Percentiles rank a stretch among this genome's conserved stretches.
These are phyloP conservation scores for Crassisporium funariophilum DNA, from an alignment of 768 basidiomycete species.

Conservation along the genomic window DNA sequence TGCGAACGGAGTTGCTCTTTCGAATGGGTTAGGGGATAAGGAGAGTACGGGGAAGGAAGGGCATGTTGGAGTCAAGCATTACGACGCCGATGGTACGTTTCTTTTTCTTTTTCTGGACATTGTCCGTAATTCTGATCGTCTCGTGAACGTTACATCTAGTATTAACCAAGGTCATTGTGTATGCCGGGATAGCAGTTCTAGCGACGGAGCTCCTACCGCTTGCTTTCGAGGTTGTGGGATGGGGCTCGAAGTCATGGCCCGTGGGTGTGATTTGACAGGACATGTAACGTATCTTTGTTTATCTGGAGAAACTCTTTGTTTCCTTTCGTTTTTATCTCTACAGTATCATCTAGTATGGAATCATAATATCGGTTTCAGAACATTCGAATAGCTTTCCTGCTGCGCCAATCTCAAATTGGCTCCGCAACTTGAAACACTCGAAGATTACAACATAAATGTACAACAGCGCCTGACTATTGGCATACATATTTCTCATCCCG, in stretches of 20 bases:
- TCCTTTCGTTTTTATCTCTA: too few species aligned
- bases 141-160: conserved; percentile 46
- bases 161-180: conserved; percentile 88
- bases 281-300: too few species aligned
- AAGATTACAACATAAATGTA: too few species aligned
- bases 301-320: too few species aligned
- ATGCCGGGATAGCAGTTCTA: conserved; percentile 80
- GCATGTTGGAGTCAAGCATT: conserved; percentile 55
- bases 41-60: conserved; percentile 36
- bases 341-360: too few species aligned
- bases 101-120: conserved; percentile 3
- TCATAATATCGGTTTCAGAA: too few species aligned
- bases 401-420: too few species aligned
- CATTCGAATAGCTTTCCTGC: too few species aligned
- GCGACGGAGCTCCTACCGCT: conserved; percentile 64
- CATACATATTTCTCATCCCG: too few species aligned
- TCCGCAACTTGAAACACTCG: too few species aligned
- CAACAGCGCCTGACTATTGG: too few species aligned
- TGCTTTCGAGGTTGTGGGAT: conserved; percentile 67
- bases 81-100: conserved; percentile 83
- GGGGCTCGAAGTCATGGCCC: conserved; percentile 52
- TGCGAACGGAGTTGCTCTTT: conserved; percentile 19
- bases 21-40: conserved; percentile 28
- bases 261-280: too few species aligned
- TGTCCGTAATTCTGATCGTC: conserved; percentile 1